Evolutionary conservation across 805 yeast species (phyloP).

Genomic region (Kregervanrija fluxuum): DNA sequence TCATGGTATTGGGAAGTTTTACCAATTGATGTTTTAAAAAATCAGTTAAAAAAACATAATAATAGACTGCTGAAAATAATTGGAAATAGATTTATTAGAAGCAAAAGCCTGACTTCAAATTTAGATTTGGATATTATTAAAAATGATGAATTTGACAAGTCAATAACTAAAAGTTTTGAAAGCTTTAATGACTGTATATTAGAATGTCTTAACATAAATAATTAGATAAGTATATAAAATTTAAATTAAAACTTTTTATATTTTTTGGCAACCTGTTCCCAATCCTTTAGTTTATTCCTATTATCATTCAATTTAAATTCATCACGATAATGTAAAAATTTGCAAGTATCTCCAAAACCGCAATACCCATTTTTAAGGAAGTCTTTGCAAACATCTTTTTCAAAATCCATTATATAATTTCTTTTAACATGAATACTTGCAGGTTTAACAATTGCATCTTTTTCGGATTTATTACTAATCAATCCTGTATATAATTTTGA

Average conservation of each 20-base stretch:
- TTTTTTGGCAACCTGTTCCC: constrained; percentile 45
- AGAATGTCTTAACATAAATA: constrained; percentile 5
- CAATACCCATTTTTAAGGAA: constrained; percentile 87
- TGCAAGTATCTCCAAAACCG: constrained; percentile 96
- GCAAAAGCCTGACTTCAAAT: neutral
- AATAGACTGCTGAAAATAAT: neutral
- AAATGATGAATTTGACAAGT: too few species aligned
- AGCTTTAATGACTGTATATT: constrained; percentile 2
- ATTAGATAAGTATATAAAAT: constrained; percentile 1
- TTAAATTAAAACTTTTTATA: constrained; percentile 15
- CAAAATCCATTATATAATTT: constrained; percentile 74
- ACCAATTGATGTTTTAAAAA: neutral
- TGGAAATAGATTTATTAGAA: neutral
- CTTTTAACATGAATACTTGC: constrained; percentile 44
- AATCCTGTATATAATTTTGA: constrained; percentile 26
- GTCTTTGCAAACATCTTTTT: constrained; percentile 92
- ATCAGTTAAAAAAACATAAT: neutral
- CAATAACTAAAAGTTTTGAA: constrained; percentile 1
- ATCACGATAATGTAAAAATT: constrained; percentile 85
- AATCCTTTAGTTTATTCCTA: constrained; percentile 39
- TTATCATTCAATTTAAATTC: constrained; percentile 47
- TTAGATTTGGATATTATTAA: too few species aligned
- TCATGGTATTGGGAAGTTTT: constrained; percentile 19
- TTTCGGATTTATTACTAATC: constrained; percentile 7
- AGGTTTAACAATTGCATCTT: constrained; percentile 16